Conservation (phyloP, 352 stramenopile genomes). For the Phytophthora fragariae region DNA sequence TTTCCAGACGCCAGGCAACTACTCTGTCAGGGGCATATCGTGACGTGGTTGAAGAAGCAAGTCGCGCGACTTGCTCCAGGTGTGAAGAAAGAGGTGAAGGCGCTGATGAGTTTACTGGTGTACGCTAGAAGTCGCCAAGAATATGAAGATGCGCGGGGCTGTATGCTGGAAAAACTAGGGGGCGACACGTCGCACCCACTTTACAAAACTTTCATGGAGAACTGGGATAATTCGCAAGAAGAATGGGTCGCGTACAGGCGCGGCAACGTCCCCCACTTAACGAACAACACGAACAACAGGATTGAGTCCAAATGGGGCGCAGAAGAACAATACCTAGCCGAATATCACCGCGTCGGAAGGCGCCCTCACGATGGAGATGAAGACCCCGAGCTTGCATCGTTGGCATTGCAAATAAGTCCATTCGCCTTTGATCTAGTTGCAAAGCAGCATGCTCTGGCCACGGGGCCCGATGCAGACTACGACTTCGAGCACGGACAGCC, state of each 20-base stretch:
- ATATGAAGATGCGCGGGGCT: neutral
- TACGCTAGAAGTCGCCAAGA: neutral
- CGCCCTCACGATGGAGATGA: neutral
- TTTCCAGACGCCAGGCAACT: constrained; percentile 8
- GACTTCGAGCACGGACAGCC: neutral
- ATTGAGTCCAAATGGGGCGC: constrained; percentile 17
- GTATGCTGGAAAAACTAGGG: neutral
- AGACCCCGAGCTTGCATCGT: neutral
- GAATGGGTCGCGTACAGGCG: too few species aligned
- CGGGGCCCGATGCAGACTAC: constrained; percentile 11
- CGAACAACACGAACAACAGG: constrained; percentile 26
- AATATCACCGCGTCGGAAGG: constrained; percentile 12
- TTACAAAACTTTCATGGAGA: neutral
- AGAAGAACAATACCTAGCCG: constrained; percentile 12
- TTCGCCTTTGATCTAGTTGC: neutral
- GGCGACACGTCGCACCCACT: neutral
- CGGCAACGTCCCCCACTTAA: constrained; percentile 14
- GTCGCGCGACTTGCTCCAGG: neutral
- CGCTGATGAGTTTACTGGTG: constrained; percentile 1
- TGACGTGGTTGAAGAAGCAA: constrained; percentile 23
- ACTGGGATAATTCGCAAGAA: too few species aligned
- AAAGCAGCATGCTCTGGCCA: constrained; percentile 2
- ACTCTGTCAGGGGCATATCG: constrained; percentile 21
- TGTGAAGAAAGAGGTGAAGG: constrained; percentile 15
- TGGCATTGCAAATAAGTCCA: neutral